Evolutionary conservation across 768 basidiomycete species (phyloP).

Genomic region (Podaxis sp.): DNA sequence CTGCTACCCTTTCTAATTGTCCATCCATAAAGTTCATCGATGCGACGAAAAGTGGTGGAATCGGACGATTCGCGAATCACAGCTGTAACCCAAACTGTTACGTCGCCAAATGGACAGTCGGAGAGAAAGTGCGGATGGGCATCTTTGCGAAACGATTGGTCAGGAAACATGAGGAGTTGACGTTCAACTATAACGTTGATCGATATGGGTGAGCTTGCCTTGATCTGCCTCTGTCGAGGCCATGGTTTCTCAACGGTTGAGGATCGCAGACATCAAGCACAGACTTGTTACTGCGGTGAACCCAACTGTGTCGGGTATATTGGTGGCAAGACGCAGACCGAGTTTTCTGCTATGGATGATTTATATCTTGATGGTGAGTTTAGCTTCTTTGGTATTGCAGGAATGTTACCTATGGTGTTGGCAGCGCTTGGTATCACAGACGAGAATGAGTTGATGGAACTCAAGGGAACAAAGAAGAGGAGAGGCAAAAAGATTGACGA

Average conservation of each 20-base stretch:
- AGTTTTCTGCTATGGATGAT: constrained; percentile 92
- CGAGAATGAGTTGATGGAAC: constrained; percentile 76
- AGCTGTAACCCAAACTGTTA: constrained; percentile 97
- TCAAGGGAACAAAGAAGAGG: constrained; percentile 94
- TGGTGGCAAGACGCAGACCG: constrained; percentile 98
- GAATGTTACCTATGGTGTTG: not conserved
- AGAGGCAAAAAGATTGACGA: constrained; percentile 92
- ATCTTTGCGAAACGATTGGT: constrained; percentile 91
- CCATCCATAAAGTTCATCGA: constrained; percentile 76
- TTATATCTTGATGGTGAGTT: constrained; percentile 84
- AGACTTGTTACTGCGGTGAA: constrained; percentile 94
- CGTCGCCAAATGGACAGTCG: constrained; percentile 97
- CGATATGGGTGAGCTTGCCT: constrained; percentile 79
- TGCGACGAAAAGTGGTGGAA: constrained; percentile 94
- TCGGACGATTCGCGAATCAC: constrained; percentile 97
- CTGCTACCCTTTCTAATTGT: not conserved
- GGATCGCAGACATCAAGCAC: constrained; percentile 81
- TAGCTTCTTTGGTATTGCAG: not conserved
- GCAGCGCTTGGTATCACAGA: constrained; percentile 92
- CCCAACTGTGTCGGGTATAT: constrained; percentile 94
- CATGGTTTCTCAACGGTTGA: constrained; percentile 1
- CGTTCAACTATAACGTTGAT: constrained; percentile 99
- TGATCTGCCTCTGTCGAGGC: not conserved
- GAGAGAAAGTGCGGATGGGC: constrained; percentile 89
- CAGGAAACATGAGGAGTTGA: constrained; percentile 81